These are phyloP conservation scores for Singerocomus inundabilis DNA, from an alignment of 1,284 basidiomycete species.

Conservation along the genomic window DNA sequence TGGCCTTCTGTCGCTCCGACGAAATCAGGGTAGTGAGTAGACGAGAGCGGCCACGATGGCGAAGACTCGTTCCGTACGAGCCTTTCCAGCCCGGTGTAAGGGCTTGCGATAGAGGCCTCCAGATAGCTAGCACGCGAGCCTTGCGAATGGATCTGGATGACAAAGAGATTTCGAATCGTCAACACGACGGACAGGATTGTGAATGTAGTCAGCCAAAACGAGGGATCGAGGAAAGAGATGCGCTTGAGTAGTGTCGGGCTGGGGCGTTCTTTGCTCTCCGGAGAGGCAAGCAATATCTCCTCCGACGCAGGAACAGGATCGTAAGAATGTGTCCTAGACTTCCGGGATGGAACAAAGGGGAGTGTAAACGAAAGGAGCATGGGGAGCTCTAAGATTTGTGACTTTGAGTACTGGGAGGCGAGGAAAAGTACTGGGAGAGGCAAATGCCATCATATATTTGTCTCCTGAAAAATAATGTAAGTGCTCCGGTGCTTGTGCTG, in stretches of 20 bases:
- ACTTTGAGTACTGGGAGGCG: not conserved
- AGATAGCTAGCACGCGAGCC: not conserved
- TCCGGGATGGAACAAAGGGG: not conserved
- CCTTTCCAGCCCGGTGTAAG: slow-evolving; percentile 26
- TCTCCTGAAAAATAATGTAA: not conserved
- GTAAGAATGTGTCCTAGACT: slow-evolving; percentile 12
- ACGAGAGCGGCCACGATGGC: slow-evolving; percentile 25
- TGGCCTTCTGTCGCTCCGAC: slow-evolving; percentile 19
- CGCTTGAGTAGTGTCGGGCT: not conserved
- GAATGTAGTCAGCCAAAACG: slow-evolving; percentile 23
- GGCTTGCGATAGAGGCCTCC: slow-evolving; percentile 19
- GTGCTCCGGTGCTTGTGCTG: slow-evolving; percentile 8
- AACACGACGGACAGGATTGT: slow-evolving; percentile 20
- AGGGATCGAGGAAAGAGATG: slow-evolving; percentile 9
- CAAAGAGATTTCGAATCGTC: slow-evolving; percentile 25
- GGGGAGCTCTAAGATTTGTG: not conserved
- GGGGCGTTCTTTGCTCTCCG: not conserved
- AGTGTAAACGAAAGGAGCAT: slow-evolving; percentile 13
- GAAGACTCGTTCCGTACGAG: slow-evolving; percentile 26
- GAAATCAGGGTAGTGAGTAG: slow-evolving; percentile 24
- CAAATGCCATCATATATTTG: slow-evolving; percentile 5
- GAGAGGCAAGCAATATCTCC: slow-evolving; percentile 13
- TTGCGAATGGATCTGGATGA: slow-evolving; percentile 10
- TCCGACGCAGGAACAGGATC: slow-evolving; percentile 15
- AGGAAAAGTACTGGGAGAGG: not conserved